Evolutionary conservation across 192 early-diverging fungal species (phyloP), one percentile per base, ranked within the genome.

Genomic region (Linnemannia hyalina): DNA sequence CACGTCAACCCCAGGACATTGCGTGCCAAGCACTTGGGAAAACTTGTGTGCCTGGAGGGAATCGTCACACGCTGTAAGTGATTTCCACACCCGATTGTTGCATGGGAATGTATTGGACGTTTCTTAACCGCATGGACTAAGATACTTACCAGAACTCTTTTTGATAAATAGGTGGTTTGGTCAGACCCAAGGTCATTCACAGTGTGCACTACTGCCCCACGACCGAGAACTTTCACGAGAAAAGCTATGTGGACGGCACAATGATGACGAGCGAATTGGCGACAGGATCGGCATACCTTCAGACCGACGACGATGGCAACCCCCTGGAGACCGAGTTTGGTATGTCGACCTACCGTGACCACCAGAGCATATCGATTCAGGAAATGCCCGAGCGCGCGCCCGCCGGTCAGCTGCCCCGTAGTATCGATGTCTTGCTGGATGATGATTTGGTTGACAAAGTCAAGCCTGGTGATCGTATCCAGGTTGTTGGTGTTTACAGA

Each of bases 331-430:
- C 98, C 2, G 97, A 99, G 85, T 99, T 95, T 87, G 99, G 99
- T 18, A 93, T 92, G 79, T 96, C 94, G 47, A 91, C 93, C 16
- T 99, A 98, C 88, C 89, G 95, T 44, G 97, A 99, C 88, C 96
- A 96, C 85, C 99, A 99, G 88, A 95, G 93, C 13, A 93, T 99
- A 70, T 96, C 93, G 46, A 92, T 99, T 60, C 99, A 99, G 89
- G 99, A 99, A 91, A 99, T 99, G 98, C 99, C 99, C 0, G 99
- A 99, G 88, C 93, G 98, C 29, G 95, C 98, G 11, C 97, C 97
- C 22, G 95, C 97, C 8, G 98, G 99, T 29, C 95, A 97, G 88
- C 90, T 99, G 79, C 97, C 97, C 42, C 93, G 97, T 6, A 97
- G 97, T 20, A 90, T 99, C 71, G 99, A 99, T 88, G 93, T 99